These are phyloP conservation scores for Colletotrichum filicis DNA, from an alignment of 2,329 filamentous ascomycete genomes.

Conservation along the genomic window DNA sequence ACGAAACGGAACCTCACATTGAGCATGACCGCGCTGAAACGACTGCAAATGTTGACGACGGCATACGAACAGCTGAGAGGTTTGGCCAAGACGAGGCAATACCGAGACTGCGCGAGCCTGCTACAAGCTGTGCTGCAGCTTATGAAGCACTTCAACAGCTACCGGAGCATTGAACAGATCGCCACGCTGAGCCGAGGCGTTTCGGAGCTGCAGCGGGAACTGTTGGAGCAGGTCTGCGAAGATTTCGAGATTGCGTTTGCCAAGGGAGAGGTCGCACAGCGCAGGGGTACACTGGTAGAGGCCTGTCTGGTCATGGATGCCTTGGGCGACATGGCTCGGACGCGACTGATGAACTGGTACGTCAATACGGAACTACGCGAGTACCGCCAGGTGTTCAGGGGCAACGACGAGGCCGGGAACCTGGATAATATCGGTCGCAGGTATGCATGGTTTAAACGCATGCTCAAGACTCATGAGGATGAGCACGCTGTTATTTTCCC, in stretches of 20 bases:
- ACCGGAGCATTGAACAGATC: slow-evolving; percentile 97
- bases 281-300: slow-evolving; percentile 79
- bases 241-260: slow-evolving; percentile 97
- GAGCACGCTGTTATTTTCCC: slow-evolving; percentile 93
- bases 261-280: slow-evolving; percentile 81
- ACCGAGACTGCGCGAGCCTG: slow-evolving; percentile 92
- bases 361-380: slow-evolving; percentile 96
- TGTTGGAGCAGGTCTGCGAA: slow-evolving; percentile 98
- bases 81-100: slow-evolving; percentile 87
- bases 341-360: slow-evolving; percentile 92
- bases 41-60: slow-evolving; percentile 97
- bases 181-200: slow-evolving; percentile 92
- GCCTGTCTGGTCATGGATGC: slow-evolving; percentile 96
- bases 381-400: slow-evolving; percentile 94
- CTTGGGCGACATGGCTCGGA: slow-evolving; percentile 85
- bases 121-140: slow-evolving; percentile 96
- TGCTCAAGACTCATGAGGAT: slow-evolving; percentile 94
- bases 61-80: slow-evolving; percentile 96
- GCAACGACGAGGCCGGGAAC: slow-evolving; percentile 95
- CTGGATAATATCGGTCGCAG: slow-evolving; percentile 95
- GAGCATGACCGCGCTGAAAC: slow-evolving; percentile 97
- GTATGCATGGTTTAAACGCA: slow-evolving; percentile 96
- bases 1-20: slow-evolving; percentile 96
- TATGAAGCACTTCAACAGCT: slow-evolving; percentile 98
- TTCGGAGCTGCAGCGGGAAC: slow-evolving; percentile 89